Evolutionary conservation across 2,329 filamentous ascomycete genomes (phyloP).

Genomic region (Pseudogymnoascus pannorum): DNA sequence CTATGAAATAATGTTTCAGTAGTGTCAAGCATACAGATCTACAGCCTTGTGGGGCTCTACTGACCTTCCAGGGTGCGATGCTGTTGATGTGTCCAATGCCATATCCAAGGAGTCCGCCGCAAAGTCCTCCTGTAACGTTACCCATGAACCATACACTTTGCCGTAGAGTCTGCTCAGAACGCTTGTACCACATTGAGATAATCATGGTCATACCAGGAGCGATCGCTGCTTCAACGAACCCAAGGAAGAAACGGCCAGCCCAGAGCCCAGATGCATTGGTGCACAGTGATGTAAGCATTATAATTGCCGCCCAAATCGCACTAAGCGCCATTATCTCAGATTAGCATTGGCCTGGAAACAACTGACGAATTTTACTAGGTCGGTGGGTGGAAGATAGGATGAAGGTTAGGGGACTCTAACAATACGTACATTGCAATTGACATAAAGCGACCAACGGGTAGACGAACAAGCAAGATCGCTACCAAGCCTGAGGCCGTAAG

Average conservation of each 20-base stretch:
- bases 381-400: neutral
- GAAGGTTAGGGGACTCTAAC: neutral
- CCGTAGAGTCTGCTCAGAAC: constrained; percentile 28
- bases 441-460: constrained; percentile 15
- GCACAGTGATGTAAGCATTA: constrained; percentile 12
- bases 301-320: constrained; percentile 9
- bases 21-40: neutral
- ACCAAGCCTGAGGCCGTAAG: neutral
- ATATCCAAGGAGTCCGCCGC: constrained; percentile 28
- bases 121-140: constrained; percentile 13
- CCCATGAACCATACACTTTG: constrained; percentile 21
- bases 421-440: constrained; percentile 13
- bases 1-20: neutral
- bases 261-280: constrained; percentile 15
- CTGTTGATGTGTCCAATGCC: constrained; percentile 30
- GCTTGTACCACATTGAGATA: constrained; percentile 29
- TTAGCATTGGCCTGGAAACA: neutral
- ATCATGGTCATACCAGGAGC: constrained; percentile 28
- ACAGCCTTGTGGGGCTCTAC: neutral
- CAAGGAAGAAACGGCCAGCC: constrained; percentile 22
- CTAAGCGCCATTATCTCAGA: neutral
- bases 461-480: constrained; percentile 1
- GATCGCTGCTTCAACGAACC: constrained; percentile 20
- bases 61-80: constrained; percentile 18
- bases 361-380: neutral